These are phyloP conservation scores for Plectranthus barbatus DNA, from an alignment of 257 asterid species.

Conservation along the genomic window DNA sequence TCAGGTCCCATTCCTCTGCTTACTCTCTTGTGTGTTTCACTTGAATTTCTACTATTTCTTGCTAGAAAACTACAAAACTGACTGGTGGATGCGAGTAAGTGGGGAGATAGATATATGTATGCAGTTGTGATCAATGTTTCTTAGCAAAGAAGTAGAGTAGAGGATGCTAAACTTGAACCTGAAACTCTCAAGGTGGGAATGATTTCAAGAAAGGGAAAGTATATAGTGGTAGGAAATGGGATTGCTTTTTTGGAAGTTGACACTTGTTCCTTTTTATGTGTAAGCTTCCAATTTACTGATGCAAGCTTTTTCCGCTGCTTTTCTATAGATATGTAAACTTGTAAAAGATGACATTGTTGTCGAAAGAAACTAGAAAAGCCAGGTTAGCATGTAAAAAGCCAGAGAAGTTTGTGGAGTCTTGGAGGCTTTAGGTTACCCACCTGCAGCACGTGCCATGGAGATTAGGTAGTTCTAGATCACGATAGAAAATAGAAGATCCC, in stretches of 20 bases:
- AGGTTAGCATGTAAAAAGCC: not conserved
- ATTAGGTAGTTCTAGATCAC: no score
- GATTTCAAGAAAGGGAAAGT: slow-evolving; percentile 48
- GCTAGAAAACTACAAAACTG: slow-evolving; percentile 1
- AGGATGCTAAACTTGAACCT: slow-evolving; percentile 56
- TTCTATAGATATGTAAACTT: slow-evolving; percentile 5
- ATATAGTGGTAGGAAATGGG: slow-evolving; percentile 31
- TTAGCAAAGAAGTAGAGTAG: slow-evolving; percentile 46
- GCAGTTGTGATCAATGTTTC: slow-evolving; percentile 24
- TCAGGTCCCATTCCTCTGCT: slow-evolving; percentile 32
- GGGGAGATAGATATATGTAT: not conserved
- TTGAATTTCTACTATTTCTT: not conserved
- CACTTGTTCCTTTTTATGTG: slow-evolving; percentile 17
- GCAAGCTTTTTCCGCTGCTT: slow-evolving; percentile 14
- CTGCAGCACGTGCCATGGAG: no score
- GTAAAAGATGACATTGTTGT: slow-evolving; percentile 1
- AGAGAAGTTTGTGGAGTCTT: slow-evolving; percentile 10
- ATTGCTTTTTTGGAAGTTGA: slow-evolving; percentile 36
- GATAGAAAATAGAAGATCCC: not conserved
- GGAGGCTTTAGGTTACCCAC: slow-evolving; percentile 3
- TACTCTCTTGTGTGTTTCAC: not conserved
- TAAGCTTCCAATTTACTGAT: slow-evolving; percentile 24
- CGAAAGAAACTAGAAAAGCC: not conserved
- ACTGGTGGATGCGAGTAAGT: slow-evolving; percentile 10
- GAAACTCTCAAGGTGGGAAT: slow-evolving; percentile 27